Evolutionary conservation across 345 rosid species (phyloP), one percentile per base, ranked within the genome.

Genomic region (Bretschneidera sinensis): DNA sequence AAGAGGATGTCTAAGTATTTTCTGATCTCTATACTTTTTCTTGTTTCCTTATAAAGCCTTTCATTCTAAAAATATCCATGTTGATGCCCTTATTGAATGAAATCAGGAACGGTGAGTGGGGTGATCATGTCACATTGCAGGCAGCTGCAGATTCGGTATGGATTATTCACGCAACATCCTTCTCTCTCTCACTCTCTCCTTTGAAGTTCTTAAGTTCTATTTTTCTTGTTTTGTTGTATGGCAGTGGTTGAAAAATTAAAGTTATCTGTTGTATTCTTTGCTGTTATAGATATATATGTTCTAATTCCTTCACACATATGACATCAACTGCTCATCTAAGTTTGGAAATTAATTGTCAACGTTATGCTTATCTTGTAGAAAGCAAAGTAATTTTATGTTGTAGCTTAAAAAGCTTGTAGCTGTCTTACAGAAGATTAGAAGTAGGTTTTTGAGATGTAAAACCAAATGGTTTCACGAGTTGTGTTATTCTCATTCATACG

Each of bases 91-190:
- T 66, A 48, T n/a, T 65, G 24, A 51, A 43, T 70, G 69, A 49
- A 57, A 55, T 48, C 80, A 85, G 96, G 81, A 74, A 78, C 43
- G 91, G 96, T 21, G 89, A 81, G 61, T 82, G 86, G 86, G 86
- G 86, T 55, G 86, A 82, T 69, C 86, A 82, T 67, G 86, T 82
- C 56, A 88, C 96, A 19, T 72, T 88, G 74, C 91, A 88, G 62
- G 91, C 96, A 25, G 89, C 91, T 59, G 89, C 89, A 19, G 96
- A 88, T 75, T 61, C 52, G 76, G 96, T 88, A 83, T 57, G 74
- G 7, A 17, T 58, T 24, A 15, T 13, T n/a, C 17, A 22, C 22
- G 22, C 48, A 62, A 17, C 11, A 47, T 39, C 35, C 57, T 28
- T 39, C 23, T 57, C 9, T 43, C 48, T 16, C 17, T n/a, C n/a